phyloP scores from a whole-genome alignment of 179 eudicot species.

The Nepenthes alata region DNA sequence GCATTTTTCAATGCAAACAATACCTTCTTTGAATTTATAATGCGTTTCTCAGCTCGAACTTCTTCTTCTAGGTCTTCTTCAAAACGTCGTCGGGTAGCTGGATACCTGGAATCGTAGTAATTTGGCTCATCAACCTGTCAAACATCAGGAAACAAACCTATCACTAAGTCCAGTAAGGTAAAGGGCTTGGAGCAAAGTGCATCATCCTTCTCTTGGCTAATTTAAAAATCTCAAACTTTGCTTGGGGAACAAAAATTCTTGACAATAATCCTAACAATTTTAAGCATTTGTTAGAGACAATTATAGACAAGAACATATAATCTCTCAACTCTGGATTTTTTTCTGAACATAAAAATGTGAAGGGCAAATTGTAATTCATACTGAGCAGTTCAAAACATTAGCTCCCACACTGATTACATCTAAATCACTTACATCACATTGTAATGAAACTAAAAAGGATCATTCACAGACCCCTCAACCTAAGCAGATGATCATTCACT shows the following conservation, averaged over 20 bases:
- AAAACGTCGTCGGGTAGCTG: constrained; percentile 56
- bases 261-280: not conserved
- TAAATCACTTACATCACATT: too few relatives aligned
- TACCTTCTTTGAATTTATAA: constrained; percentile 85
- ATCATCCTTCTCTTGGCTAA: not conserved
- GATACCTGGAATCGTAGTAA: constrained; percentile 59
- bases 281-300: not conserved
- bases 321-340: too few relatives aligned
- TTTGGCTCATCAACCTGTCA: constrained; percentile 76
- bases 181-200: not conserved
- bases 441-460: too few relatives aligned
- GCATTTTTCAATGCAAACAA: not conserved
- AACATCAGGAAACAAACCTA: not conserved
- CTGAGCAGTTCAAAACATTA: too few relatives aligned
- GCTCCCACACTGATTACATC: too few relatives aligned
- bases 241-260: not conserved
- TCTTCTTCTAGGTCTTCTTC: constrained; percentile 87
- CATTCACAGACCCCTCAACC: too few relatives aligned
- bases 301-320: not conserved
- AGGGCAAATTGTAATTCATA: too few relatives aligned
- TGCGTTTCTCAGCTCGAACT: constrained; percentile 91
- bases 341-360: too few relatives aligned
- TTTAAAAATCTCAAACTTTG: not conserved
- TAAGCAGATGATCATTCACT: too few relatives aligned
- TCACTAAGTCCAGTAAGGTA: not conserved